These are phyloP conservation scores for Syzygium grande DNA, from an alignment of 345 rosid species.

Conservation along the genomic window DNA sequence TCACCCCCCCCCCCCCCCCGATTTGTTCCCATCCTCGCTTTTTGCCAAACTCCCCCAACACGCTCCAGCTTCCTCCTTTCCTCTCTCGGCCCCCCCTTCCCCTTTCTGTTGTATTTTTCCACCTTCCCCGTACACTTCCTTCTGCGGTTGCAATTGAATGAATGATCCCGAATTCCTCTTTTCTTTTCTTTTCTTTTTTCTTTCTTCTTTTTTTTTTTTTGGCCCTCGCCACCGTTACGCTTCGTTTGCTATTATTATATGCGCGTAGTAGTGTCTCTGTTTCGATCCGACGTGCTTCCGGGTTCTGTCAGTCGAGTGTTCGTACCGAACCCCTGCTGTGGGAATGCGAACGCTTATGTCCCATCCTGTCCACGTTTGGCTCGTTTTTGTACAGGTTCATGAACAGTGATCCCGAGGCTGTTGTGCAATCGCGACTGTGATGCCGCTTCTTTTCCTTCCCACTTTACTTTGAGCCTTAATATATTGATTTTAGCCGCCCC, in stretches of 20 bases:
- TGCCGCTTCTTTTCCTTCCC: not conserved
- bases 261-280: not conserved
- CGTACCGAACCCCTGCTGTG: not conserved
- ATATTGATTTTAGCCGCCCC: not conserved
- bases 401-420: not conserved
- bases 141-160: not conserved
- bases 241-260: not conserved
- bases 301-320: not conserved
- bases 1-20: not conserved
- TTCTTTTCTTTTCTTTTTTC: not conserved
- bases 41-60: not conserved
- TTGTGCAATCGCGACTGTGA: not conserved
- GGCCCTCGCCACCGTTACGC: not conserved
- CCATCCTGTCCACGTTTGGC: not conserved
- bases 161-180: not conserved
- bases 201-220: not conserved
- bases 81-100: not conserved
- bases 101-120: not conserved
- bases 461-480: not conserved
- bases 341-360: not conserved
- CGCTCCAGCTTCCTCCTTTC: not conserved
- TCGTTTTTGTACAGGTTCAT: not conserved
- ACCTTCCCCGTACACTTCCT: not conserved
- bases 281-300: not conserved
- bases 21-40: not conserved